Conservation (phyloP, 208 protist genomes). For the Wallacemonas collosoma region DNA sequence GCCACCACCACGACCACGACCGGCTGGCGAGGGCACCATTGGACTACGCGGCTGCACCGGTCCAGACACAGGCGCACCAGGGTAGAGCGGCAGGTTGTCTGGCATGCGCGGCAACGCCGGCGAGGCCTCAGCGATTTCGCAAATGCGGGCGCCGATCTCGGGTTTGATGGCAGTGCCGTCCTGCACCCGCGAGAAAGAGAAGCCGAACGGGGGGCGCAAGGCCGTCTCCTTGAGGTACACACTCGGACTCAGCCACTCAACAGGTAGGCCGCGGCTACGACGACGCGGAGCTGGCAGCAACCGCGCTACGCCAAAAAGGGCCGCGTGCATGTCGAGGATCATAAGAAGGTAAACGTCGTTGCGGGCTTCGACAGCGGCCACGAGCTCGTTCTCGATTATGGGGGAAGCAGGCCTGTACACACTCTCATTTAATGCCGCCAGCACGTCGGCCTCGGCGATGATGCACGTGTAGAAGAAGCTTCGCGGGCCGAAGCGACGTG, state of each 20-base stretch:
- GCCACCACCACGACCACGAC: slow-evolving; percentile 25
- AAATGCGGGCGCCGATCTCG: slow-evolving; percentile 54
- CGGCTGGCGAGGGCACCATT: slow-evolving; percentile 26
- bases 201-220: slow-evolving; percentile 26
- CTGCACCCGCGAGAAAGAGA: slow-evolving; percentile 51
- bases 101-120: slow-evolving; percentile 13
- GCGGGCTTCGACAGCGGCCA: slow-evolving; percentile 35
- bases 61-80: background rate
- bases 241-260: slow-evolving; percentile 72
- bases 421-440: slow-evolving; percentile 47
- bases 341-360: slow-evolving; percentile 40
- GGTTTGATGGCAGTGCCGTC: slow-evolving; percentile 63
- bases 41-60: slow-evolving; percentile 18
- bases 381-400: slow-evolving; percentile 45
- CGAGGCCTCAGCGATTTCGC: slow-evolving; percentile 41
- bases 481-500: background rate
- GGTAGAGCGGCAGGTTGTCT: slow-evolving; percentile 8
- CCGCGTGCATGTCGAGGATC: slow-evolving; percentile 36
- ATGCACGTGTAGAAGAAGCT: slow-evolving; percentile 32
- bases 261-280: slow-evolving; percentile 22
- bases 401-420: slow-evolving; percentile 43
- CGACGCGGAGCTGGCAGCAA: slow-evolving; percentile 30
- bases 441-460: slow-evolving; percentile 47
- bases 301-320: slow-evolving; percentile 63
- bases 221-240: slow-evolving; percentile 43